Percentiles rank a stretch among this genome's conserved stretches.
These are phyloP conservation scores for Annona squamosa DNA, from an alignment of 164 flowering plant genomes.

Conservation along the genomic window DNA sequence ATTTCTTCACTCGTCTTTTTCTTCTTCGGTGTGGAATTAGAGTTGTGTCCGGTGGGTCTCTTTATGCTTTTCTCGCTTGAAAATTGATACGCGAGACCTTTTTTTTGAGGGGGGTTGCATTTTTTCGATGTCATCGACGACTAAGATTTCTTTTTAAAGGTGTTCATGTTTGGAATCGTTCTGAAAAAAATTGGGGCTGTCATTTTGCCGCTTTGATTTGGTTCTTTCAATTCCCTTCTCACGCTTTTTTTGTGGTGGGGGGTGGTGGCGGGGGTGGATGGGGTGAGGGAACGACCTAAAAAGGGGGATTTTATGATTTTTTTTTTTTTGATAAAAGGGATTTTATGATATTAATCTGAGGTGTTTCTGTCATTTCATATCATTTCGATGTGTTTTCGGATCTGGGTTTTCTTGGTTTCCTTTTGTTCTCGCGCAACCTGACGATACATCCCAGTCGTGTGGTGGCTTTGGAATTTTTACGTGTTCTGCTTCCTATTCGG, in stretches of 20 bases:
- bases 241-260: neutral
- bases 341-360: neutral
- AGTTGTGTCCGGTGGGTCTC: neutral
- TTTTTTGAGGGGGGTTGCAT: neutral
- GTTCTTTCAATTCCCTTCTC: neutral
- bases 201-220: neutral
- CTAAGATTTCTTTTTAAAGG: neutral
- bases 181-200: neutral
- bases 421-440: neutral
- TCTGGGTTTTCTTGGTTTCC: neutral
- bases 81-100: neutral
- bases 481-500: neutral
- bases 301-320: neutral
- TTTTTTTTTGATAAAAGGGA: no score
- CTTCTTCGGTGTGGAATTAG: neutral
- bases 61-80: neutral
- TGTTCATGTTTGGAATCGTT: neutral
- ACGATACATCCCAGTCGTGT: neutral
- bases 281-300: no score
- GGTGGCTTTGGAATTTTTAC: neutral
- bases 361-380: neutral
- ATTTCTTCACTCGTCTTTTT: neutral
- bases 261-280: no score
- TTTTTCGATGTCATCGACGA: neutral
- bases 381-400: neutral